These are phyloP conservation scores for Ephemerocybe angulata DNA, from an alignment of 768 basidiomycete genomes.

Conservation along the genomic window DNA sequence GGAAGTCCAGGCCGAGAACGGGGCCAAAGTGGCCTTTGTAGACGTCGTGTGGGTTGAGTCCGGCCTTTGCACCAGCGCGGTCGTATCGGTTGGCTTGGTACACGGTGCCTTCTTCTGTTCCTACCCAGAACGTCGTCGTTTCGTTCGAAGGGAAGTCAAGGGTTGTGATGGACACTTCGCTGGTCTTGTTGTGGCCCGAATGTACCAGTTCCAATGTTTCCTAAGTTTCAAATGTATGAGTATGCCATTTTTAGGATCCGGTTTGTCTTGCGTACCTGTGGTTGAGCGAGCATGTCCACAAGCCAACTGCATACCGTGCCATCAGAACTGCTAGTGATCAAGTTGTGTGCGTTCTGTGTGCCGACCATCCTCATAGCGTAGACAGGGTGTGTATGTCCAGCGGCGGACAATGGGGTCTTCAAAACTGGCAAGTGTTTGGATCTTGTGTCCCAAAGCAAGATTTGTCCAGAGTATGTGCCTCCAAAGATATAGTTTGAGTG, in stretches of 20 bases:
- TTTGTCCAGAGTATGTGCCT: slow-evolving; percentile 99
- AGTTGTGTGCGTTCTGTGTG: slow-evolving; percentile 96
- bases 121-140: slow-evolving; percentile 95
- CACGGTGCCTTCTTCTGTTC: slow-evolving; percentile 96
- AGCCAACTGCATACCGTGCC: slow-evolving; percentile 97
- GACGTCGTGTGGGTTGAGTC: slow-evolving; percentile 87
- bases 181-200: slow-evolving; percentile 91
- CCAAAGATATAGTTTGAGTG: slow-evolving; percentile 97
- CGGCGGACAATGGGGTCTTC: slow-evolving; percentile 93
- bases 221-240: no score
- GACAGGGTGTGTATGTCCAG: slow-evolving; percentile 97
- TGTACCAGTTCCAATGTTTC: slow-evolving; percentile 92
- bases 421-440: slow-evolving; percentile 94
- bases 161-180: slow-evolving; percentile 91
- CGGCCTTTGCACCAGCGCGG: slow-evolving; percentile 94
- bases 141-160: slow-evolving; percentile 96
- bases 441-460: slow-evolving; percentile 96
- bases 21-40: slow-evolving; percentile 93
- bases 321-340: slow-evolving; percentile 96
- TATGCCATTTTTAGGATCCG: no score
- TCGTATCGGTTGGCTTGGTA: slow-evolving; percentile 98
- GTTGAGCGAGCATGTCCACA: slow-evolving; percentile 97
- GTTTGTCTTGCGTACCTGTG: slow-evolving; percentile 88
- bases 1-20: slow-evolving; percentile 92
- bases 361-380: slow-evolving; percentile 99